Percentiles rank a stretch among this genome's conserved stretches.
phyloP scores from a whole-genome alignment of 306 rosid genomes.

The Trifolium subterraneum region DNA sequence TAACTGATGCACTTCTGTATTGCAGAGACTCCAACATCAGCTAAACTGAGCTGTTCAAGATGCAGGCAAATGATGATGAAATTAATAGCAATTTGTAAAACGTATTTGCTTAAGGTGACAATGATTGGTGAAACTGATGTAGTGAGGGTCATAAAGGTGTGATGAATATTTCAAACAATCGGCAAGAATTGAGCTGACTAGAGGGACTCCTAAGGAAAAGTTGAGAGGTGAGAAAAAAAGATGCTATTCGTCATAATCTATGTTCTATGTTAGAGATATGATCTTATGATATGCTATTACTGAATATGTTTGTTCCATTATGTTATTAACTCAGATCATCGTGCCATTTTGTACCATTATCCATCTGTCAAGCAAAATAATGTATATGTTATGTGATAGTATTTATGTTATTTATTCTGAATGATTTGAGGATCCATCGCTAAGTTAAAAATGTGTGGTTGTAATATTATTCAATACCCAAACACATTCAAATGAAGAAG shows the following conservation, averaged over 20 bases:
- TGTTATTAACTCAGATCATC: slow-evolving; percentile 37
- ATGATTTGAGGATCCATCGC: slow-evolving; percentile 3
- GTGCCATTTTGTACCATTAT: slow-evolving; percentile 15
- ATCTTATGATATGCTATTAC: slow-evolving; percentile 58
- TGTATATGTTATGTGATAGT: slow-evolving; percentile 8
- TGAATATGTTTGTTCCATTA: slow-evolving; percentile 56
- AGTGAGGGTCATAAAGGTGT: slow-evolving; percentile 56
- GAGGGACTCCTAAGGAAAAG: slow-evolving; percentile 53
- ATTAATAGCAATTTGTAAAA: slow-evolving; percentile 49
- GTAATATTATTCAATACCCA: slow-evolving; percentile 22
- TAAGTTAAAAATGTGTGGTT: slow-evolving; percentile 1
- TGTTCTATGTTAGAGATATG: slow-evolving; percentile 53
- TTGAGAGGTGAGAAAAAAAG: slow-evolving; percentile 55
- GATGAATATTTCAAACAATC: slow-evolving; percentile 60
- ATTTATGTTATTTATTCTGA: neutral
- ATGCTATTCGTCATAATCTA: slow-evolving; percentile 21
- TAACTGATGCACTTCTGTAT: slow-evolving; percentile 40
- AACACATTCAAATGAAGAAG: slow-evolving; percentile 20
- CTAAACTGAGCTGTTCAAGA: slow-evolving; percentile 58
- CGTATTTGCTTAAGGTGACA: slow-evolving; percentile 26
- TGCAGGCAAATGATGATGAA: slow-evolving; percentile 63
- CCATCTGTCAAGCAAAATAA: slow-evolving; percentile 31
- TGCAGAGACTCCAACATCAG: slow-evolving; percentile 69
- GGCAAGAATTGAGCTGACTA: slow-evolving; percentile 52
- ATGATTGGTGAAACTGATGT: slow-evolving; percentile 69